These are phyloP conservation scores for Suhomyces sp. DNA, from an alignment of 805 yeast species.

Conservation along the genomic window DNA sequence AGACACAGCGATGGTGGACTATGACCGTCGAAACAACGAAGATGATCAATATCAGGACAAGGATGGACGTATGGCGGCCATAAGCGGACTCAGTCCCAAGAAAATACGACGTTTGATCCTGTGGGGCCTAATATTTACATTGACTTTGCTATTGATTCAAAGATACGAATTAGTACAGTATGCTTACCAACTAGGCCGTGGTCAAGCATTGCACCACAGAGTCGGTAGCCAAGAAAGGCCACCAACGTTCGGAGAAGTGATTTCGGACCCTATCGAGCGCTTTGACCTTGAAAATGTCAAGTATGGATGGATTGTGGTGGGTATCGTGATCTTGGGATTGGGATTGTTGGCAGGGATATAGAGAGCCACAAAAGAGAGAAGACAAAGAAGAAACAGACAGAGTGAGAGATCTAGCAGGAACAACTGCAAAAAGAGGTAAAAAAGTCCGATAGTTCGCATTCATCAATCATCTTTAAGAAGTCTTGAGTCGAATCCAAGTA, in stretches of 20 bases:
- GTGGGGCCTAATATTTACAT: too few relatives aligned
- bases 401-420: too few relatives aligned
- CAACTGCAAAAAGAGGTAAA: too few relatives aligned
- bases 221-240: not conserved
- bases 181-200: not conserved
- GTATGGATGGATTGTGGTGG: slow-evolving; percentile 18
- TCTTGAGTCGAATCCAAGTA: too few relatives aligned
- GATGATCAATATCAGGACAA: not conserved
- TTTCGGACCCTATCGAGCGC: slow-evolving; percentile 29
- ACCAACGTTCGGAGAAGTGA: slow-evolving; percentile 20
- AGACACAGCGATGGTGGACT: not conserved
- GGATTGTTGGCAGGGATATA: slow-evolving; percentile 1
- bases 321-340: not conserved
- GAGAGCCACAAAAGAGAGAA: too few relatives aligned
- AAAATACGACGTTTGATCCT: too few relatives aligned
- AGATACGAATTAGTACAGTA: not conserved
- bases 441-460: too few relatives aligned
- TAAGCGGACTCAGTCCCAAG: too few relatives aligned
- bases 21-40: not conserved
- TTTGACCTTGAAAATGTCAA: slow-evolving; percentile 25
- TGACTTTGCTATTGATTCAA: slow-evolving; percentile 1
- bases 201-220: not conserved
- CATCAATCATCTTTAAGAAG: too few relatives aligned
- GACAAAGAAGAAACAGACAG: too few relatives aligned
- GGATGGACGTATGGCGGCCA: too few relatives aligned